These are phyloP conservation scores for Leccinum variicolor DNA, from an alignment of 768 basidiomycete species.

Conservation along the genomic window DNA sequence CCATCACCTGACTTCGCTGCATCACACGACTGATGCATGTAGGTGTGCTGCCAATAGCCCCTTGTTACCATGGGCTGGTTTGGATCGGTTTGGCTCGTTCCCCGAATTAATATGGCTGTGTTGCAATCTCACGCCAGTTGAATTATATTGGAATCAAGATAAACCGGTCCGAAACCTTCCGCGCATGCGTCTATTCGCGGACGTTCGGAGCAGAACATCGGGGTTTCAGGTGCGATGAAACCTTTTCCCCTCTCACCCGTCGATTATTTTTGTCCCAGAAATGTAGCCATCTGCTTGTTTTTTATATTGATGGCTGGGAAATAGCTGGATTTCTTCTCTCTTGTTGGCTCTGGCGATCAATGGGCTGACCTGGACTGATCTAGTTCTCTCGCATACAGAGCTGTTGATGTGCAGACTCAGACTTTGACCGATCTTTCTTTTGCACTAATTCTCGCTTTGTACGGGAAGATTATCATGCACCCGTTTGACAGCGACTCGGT, in stretches of 20 bases:
- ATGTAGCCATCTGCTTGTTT: not conserved
- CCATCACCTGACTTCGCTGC: slow-evolving; percentile 8
- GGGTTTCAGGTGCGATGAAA: not conserved
- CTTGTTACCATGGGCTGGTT: not conserved
- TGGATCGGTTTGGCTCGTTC: slow-evolving; percentile 4
- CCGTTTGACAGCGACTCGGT: not conserved
- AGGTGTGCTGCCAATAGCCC: not conserved
- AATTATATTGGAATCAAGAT: not conserved
- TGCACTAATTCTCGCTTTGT: not conserved
- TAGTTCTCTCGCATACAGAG: not conserved
- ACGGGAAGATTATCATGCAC: not conserved
- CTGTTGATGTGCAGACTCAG: not conserved
- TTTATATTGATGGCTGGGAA: not conserved
- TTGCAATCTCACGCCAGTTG: not conserved
- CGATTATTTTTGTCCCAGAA: not conserved
- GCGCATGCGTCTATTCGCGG: not conserved
- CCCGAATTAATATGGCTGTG: slow-evolving; percentile 2
- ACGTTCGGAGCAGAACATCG: not conserved
- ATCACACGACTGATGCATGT: not conserved
- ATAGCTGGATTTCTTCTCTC: not conserved
- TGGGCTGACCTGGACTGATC: not conserved
- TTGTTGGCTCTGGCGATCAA: not conserved
- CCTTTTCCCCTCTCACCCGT: not conserved
- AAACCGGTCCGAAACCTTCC: not conserved
- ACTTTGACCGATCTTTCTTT: not conserved